A percentile compares a stretch with the other conserved stretches of the same genome.
Conservation (phyloP, 2,329 filamentous ascomycete genomes). For the Calonectria pauciramosa region DNA sequence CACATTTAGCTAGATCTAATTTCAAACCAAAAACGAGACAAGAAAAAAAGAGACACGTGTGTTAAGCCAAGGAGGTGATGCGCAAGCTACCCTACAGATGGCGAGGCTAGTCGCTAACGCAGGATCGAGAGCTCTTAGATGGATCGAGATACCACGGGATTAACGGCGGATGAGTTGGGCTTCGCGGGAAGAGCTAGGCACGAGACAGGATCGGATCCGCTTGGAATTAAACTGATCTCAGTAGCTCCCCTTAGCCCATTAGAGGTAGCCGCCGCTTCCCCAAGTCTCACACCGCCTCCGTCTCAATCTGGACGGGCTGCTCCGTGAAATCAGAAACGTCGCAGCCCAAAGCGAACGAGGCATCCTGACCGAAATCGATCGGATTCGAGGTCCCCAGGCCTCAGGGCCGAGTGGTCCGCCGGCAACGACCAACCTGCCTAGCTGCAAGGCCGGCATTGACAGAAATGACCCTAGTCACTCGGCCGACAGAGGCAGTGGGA, state of each 20-base stretch:
- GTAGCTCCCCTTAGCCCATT: not conserved
- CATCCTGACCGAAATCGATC: not conserved
- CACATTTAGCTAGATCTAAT: too few species aligned
- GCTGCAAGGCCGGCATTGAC: not conserved
- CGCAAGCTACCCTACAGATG: not conserved
- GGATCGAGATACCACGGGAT: not conserved
- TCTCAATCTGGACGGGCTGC: not conserved
- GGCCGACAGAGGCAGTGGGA: constrained; percentile 15
- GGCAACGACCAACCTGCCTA: not conserved
- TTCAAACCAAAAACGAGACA: too few species aligned
- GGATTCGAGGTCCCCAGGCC: not conserved
- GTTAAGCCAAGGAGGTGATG: not conserved
- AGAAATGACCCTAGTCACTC: constrained; percentile 9
- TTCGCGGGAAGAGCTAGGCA: not conserved
- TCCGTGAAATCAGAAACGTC: constrained; percentile 12
- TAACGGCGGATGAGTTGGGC: not conserved
- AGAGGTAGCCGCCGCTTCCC: not conserved
- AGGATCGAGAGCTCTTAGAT: not conserved
- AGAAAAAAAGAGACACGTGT: not conserved
- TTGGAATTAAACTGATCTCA: not conserved
- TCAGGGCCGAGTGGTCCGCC: not conserved
- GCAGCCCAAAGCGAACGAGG: not conserved
- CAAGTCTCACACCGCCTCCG: constrained; percentile 15
- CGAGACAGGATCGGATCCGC: not conserved
- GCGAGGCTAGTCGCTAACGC: too few species aligned